Base-by-base conservation (phyloP, 441 rosid species). In the Adansonia gregorii region DNA sequence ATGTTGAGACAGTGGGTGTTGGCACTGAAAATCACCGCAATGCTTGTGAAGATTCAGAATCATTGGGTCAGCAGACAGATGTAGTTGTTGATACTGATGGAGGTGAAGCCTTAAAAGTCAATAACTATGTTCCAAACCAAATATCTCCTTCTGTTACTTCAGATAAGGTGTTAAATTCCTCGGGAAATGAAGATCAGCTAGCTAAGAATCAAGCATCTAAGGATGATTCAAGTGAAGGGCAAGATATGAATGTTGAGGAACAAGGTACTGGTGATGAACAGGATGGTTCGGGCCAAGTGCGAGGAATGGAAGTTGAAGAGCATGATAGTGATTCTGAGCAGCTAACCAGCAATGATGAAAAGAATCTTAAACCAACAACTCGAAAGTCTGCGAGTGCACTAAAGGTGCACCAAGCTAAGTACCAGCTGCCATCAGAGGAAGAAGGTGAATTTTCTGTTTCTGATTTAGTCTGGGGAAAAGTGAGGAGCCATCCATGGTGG, bases 401-500 rank as follows among this genome's bases (percentile, higher is more conserved):
- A 54, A 79, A 72, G 55, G 79, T 39, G 60, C 77, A 83, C 65
- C 86, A 76, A 79, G 87, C 83, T 61, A 76, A 75, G 51, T 90
- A 88, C 86, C 79, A 66, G 81, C 82, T 88, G 72, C 88, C 78
- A 1, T 78, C 49, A 31, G 86, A 81, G 52, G 85, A 82, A 60
- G 87, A 87, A 74, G 84, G 79, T 15, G 82, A 72, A 43, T 85
- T 84, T 67, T 60, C 75, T 11, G 82, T 85, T 56, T 82, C 82
- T 52, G 87, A 84, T 76, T 81, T 85, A 74, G 88, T 87, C 15
- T 87, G 90, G 90, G 88, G 88, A 39, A 87, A 87, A 77, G 86
- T 85, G 22, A 83, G 87, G 76, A 85, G 88, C 81, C 88, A 87
- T 80, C 90, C 87, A 1, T 87, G 88, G 90, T 87, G 88, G 90